Conservation (phyloP, 2,329 filamentous ascomycete genomes). For the Lojkania enalia region DNA sequence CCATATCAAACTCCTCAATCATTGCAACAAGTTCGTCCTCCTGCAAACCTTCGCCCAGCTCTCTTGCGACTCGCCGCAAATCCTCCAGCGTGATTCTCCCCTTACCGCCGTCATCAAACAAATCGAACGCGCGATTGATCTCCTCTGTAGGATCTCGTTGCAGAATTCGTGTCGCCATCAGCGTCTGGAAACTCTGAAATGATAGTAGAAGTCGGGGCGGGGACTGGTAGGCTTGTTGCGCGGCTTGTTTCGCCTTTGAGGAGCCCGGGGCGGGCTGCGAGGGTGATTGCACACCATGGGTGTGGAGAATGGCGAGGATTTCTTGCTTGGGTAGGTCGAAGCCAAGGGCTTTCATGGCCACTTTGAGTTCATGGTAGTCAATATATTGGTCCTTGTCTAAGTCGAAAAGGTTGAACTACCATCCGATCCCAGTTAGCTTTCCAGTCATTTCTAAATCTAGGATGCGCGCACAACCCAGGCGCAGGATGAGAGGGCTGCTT, state of each 20-base stretch:
- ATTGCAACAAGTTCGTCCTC: conserved; percentile 92
- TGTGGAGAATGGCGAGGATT: conserved; percentile 77
- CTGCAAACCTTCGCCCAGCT: conserved; percentile 88
- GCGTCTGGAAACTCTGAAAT: conserved; percentile 70
- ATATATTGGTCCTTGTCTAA: conserved; percentile 92
- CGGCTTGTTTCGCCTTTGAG: conserved; percentile 16
- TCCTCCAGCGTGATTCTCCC: conserved; percentile 89
- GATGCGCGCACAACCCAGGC: not conserved
- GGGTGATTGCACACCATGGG: conserved; percentile 62
- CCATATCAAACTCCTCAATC: conserved; percentile 97
- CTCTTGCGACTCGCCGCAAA: conserved; percentile 81
- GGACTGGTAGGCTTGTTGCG: conserved; percentile 22
- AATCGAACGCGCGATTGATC: conserved; percentile 84
- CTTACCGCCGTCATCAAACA: conserved; percentile 93
- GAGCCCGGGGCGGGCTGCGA: conserved; percentile 6
- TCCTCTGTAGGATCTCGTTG: conserved; percentile 87
- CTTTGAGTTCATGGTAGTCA: conserved; percentile 97
- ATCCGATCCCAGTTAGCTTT: not conserved
- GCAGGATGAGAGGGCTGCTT: conserved; percentile 44
- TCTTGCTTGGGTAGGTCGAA: conserved; percentile 89
- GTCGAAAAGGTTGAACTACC: conserved; percentile 89
- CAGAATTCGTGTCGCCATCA: conserved; percentile 77
- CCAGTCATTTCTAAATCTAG: no score
- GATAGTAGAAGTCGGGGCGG: conserved; percentile 68
- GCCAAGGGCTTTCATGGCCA: conserved; percentile 91